Base-by-base conservation (phyloP, 1,139 yeast genomes). In the Yamadazyma oceani region DNA sequence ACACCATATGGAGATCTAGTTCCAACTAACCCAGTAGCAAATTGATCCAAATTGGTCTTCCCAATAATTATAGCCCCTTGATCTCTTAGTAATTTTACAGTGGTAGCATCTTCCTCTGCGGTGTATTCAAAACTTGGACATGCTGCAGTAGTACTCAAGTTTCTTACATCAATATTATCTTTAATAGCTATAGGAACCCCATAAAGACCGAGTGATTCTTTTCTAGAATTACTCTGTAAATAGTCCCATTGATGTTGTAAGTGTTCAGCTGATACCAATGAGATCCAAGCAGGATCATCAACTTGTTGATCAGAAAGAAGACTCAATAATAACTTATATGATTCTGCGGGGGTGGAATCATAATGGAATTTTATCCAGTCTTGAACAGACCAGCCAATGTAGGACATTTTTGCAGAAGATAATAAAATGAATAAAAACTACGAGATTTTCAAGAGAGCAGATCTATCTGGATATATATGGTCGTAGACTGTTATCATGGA, bases 21-120 rank as follows among this genome's bases (percentile, higher is more conserved):
- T 29, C 98, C 98, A 2, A 92, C 97, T 41, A 92, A 71, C 22
- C 98, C 98, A 4, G 97, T 90, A 15, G 97, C 97, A 63, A 90
- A 90, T 60, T 90, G 97, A 58, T 90, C 97, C 58, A 90, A 71
- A 58, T 90, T 90, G 42, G 97, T 90, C 60, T 90, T 90, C 40
- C 97, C 97, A 34, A 90, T 70, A 26, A 90, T 75, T 38, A 90
- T 85, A 32, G 97, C 97, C 53, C 97, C 97, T 21, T 89, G 85
- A 14, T 73, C 75, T 59, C 88, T 78, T 51, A 90, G 72, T 23
- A 82, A 64, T 17, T 66, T 60, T 10, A 89, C 96, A 7, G 85
- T 76, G 14, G 85, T 78, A 30, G 97, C 80, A 56, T 90, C 97
- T 39, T 69, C 67, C 29, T 63, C 58, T 2, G 97, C 90, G 2